phyloP scores from a whole-genome alignment of 805 yeast genomes.

The Grigorovia humatica region DNA sequence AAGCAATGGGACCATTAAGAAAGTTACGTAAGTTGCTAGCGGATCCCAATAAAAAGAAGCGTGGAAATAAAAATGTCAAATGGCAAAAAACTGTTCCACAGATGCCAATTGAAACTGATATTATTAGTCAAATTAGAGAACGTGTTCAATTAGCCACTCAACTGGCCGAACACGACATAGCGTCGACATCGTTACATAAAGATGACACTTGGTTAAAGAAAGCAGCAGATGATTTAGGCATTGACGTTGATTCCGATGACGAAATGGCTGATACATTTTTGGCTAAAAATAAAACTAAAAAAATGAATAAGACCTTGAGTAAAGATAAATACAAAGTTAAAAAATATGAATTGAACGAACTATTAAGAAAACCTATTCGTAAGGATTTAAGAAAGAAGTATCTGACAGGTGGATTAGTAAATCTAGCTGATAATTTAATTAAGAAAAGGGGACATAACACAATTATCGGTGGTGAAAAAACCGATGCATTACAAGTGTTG shows the following conservation, averaged over 20 bases:
- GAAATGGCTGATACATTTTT: constrained; percentile 44
- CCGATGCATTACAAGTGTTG: constrained; percentile 58
- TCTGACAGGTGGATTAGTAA: constrained; percentile 67
- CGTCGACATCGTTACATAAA: constrained; percentile 47
- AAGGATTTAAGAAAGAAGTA: constrained; percentile 60
- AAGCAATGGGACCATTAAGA: constrained; percentile 77
- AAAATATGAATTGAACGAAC: constrained; percentile 42
- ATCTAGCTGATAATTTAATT: constrained; percentile 67
- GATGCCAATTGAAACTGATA: constrained; percentile 67
- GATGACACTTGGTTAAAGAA: constrained; percentile 75
- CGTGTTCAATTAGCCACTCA: constrained; percentile 61
- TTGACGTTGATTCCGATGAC: constrained; percentile 57
- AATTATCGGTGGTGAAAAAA: constrained; percentile 60
- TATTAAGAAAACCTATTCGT: constrained; percentile 46
- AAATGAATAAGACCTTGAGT: constrained; percentile 41
- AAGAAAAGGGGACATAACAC: constrained; percentile 55
- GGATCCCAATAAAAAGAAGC: constrained; percentile 8
- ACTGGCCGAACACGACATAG: constrained; percentile 62
- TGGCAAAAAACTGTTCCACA: constrained; percentile 51
- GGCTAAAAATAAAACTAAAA: constrained; percentile 50
- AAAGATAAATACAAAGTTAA: constrained; percentile 39
- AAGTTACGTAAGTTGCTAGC: constrained; percentile 56
- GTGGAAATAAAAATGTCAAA: constrained; percentile 22
- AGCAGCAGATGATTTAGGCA: constrained; percentile 89
- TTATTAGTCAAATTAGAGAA: constrained; percentile 58